Percentiles rank a stretch among this genome's conserved stretches.
These are phyloP conservation scores for Wickerhamiella infanticola DNA, from an alignment of 1,139 yeast genomes.

Conservation along the genomic window DNA sequence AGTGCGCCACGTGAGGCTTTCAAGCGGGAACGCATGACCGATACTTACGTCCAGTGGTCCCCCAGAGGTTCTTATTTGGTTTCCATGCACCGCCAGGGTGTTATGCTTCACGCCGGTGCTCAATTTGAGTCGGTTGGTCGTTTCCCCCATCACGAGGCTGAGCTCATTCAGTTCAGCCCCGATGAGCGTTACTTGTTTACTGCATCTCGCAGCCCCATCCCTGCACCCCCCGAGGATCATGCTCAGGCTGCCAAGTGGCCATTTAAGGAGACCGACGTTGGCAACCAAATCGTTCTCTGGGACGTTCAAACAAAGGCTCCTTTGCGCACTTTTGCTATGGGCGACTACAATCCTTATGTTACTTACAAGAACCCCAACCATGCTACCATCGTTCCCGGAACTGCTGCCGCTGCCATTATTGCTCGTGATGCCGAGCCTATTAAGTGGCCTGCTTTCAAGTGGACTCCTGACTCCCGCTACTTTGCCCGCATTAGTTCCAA, in stretches of 20 bases:
- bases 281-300: constrained; percentile 93
- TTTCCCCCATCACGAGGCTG: constrained; percentile 79
- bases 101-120: constrained; percentile 92
- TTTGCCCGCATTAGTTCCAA: constrained; percentile 94
- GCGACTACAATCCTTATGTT: not conserved
- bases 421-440: constrained; percentile 26
- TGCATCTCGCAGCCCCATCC: constrained; percentile 73
- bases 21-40: constrained; percentile 74
- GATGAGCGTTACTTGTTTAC: constrained; percentile 83
- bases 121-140: constrained; percentile 59
- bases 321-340: constrained; percentile 73
- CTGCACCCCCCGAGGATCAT: constrained; percentile 48
- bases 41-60: constrained; percentile 77
- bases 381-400: constrained; percentile 11
- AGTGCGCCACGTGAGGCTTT: constrained; percentile 63
- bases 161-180: constrained; percentile 85
- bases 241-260: constrained; percentile 52
- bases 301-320: constrained; percentile 73
- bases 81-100: constrained; percentile 88
- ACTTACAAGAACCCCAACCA: constrained; percentile 25
- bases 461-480: constrained; percentile 89
- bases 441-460: constrained; percentile 95
- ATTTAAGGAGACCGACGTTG: constrained; percentile 76
- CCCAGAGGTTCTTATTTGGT: constrained; percentile 85
- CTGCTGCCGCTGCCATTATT: constrained; percentile 12